A percentile compares a stretch with the other conserved stretches of the same genome.
These are phyloP conservation scores for Fusarium redolens DNA, from an alignment of 2,329 filamentous ascomycete genomes.

Conservation along the genomic window DNA sequence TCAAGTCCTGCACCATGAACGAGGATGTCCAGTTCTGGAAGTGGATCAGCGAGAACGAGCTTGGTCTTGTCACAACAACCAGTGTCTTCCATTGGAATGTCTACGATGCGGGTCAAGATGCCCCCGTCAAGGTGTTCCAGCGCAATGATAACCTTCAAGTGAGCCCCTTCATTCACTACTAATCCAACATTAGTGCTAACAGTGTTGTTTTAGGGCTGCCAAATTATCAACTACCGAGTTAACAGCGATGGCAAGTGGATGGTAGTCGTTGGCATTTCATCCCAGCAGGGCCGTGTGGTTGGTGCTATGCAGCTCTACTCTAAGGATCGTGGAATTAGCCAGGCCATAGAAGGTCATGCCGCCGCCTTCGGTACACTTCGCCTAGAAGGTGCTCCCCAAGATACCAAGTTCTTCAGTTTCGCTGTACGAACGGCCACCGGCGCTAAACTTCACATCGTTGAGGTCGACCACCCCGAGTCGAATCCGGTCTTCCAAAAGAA, in stretches of 20 bases:
- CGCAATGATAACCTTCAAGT: slow-evolving; percentile 90
- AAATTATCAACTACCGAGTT: slow-evolving; percentile 99
- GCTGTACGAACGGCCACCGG: slow-evolving; percentile 89
- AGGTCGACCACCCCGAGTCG: slow-evolving; percentile 91
- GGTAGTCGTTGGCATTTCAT: slow-evolving; percentile 95
- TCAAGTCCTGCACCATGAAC: slow-evolving; percentile 96
- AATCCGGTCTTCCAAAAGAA: slow-evolving; percentile 95
- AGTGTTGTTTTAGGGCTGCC: slow-evolving; percentile 74
- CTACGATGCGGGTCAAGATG: slow-evolving; percentile 82
- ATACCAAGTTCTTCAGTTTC: slow-evolving; percentile 97
- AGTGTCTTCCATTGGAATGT: slow-evolving; percentile 99
- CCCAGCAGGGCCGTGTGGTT: slow-evolving; percentile 91
- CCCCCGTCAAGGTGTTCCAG: slow-evolving; percentile 92
- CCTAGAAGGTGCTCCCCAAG: slow-evolving; percentile 87
- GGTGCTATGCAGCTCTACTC: slow-evolving; percentile 98
- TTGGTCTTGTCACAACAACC: slow-evolving; percentile 91
- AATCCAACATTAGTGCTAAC: slow-evolving; percentile 28
- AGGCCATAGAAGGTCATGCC: slow-evolving; percentile 97
- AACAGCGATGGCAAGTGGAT: slow-evolving; percentile 98
- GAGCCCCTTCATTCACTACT: slow-evolving; percentile 52
- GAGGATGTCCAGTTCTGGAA: slow-evolving; percentile 99
- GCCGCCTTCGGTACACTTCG: slow-evolving; percentile 92
- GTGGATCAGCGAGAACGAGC: slow-evolving; percentile 90
- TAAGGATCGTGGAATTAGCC: slow-evolving; percentile 94
- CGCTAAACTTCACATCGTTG: slow-evolving; percentile 96